phyloP scores from a whole-genome alignment of 202 grass and related monocot species.

The Eragrostis tef region DNA sequence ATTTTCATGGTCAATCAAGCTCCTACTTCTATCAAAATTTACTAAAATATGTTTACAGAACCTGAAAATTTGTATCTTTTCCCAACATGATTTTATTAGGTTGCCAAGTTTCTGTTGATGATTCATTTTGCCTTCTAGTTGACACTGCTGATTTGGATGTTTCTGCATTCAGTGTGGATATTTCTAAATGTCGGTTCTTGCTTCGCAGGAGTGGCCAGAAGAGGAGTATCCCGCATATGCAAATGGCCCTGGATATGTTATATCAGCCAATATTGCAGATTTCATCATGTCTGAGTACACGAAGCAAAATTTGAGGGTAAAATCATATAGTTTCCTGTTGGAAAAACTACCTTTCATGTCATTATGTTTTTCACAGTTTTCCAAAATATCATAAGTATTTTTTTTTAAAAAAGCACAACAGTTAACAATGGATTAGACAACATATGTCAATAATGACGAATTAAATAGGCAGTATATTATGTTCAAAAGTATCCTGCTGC shows the following conservation, averaged over 20 bases:
- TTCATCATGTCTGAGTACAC: slow-evolving; percentile 66
- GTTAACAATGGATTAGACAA: slow-evolving; percentile 23
- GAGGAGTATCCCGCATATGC: slow-evolving; percentile 83
- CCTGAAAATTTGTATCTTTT: not conserved
- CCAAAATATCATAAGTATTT: not conserved
- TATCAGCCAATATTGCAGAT: slow-evolving; percentile 72
- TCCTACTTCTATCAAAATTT: not conserved
- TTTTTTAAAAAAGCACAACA: not conserved
- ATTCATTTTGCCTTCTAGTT: not conserved
- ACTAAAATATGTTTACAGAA: not conserved
- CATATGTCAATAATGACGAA: not conserved
- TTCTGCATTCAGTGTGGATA: not conserved
- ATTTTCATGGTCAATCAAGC: slow-evolving; percentile 9
- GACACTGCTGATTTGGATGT: not conserved
- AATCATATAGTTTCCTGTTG: slow-evolving; percentile 12
- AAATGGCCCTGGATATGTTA: slow-evolving; percentile 87
- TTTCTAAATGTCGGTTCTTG: slow-evolving; percentile 21
- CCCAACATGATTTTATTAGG: not conserved
- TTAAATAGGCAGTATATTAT: not conserved
- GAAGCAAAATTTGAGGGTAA: slow-evolving; percentile 63
- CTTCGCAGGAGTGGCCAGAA: slow-evolving; percentile 82
- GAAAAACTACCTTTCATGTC: not conserved
- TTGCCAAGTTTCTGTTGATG: not conserved
- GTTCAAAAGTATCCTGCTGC: not conserved
- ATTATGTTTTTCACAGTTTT: not conserved